phyloP scores from a whole-genome alignment of 2,329 filamentous ascomycete species.

The Daldinia sp. region DNA sequence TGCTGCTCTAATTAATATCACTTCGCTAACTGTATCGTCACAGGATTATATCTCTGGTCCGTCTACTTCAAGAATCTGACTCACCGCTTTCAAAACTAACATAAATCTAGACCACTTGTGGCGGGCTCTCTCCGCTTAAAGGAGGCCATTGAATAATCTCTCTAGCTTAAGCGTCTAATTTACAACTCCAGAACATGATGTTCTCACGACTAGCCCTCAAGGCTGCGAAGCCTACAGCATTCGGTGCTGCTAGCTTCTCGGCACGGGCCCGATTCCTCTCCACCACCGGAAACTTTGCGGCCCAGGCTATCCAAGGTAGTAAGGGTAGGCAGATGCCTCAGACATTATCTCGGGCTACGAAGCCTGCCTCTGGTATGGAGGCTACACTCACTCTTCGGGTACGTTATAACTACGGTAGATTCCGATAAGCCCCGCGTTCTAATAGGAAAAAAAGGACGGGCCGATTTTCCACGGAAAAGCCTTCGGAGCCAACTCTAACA shows the following conservation, averaged over 20 bases:
- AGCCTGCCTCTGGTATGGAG: constrained; percentile 77
- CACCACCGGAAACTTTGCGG: constrained; percentile 54
- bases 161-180: constrained; percentile 37
- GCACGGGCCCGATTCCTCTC: constrained; percentile 56
- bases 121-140: constrained; percentile 64
- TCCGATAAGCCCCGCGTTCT: constrained; percentile 45
- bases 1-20: constrained; percentile 30
- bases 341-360: constrained; percentile 67
- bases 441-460: constrained; percentile 73
- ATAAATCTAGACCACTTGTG: constrained; percentile 63
- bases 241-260: constrained; percentile 56
- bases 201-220: constrained; percentile 68
- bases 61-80: constrained; percentile 55
- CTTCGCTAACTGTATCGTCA: constrained; percentile 58
- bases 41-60: constrained; percentile 83
- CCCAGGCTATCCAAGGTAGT: constrained; percentile 72
- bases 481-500: constrained; percentile 95
- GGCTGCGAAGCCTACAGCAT: constrained; percentile 66
- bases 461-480: constrained; percentile 96
- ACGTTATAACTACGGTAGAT: constrained; percentile 52
- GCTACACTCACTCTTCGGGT: constrained; percentile 96
- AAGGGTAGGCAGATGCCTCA: constrained; percentile 76
- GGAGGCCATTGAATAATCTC: constrained; percentile 52
- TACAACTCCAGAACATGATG: constrained; percentile 60
- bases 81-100: constrained; percentile 59